These are phyloP conservation scores for Penicillium psychrosexuale DNA, from an alignment of 2,329 filamentous ascomycete genomes.

Conservation along the genomic window DNA sequence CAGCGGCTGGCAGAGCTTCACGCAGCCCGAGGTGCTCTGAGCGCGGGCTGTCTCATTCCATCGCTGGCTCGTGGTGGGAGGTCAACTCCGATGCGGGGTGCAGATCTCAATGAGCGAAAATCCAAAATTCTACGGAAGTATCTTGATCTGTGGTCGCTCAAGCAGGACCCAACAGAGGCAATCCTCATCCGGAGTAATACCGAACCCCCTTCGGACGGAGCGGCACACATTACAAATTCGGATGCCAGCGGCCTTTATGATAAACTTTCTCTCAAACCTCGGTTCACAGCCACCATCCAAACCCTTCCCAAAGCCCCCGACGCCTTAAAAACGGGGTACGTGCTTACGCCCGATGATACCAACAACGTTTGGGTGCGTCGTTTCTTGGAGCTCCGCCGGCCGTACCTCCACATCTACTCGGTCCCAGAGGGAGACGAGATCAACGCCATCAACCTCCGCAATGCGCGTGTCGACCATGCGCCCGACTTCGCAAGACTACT, in stretches of 20 bases:
- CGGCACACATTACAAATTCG: conserved; percentile 25
- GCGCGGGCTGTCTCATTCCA: conserved; percentile 38
- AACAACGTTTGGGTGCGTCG: conserved; percentile 80
- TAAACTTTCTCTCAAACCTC: conserved; percentile 51
- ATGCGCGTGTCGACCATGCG: conserved; percentile 86
- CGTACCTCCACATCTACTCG: conserved; percentile 88
- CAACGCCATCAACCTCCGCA: conserved; percentile 80
- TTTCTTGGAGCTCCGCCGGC: conserved; percentile 86
- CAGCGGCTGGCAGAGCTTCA: conserved; percentile 76
- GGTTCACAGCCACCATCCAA: conserved; percentile 72
- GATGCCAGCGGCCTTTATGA: conserved; percentile 27
- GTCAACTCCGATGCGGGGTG: conserved; percentile 36
- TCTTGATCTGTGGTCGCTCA: conserved; percentile 43
- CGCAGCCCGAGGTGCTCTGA: conserved; percentile 50
- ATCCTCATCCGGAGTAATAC: conserved; percentile 47
- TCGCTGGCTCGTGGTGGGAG: conserved; percentile 35
- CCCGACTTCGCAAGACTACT: conserved; percentile 81
- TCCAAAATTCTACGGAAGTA: conserved; percentile 42
- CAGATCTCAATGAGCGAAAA: conserved; percentile 38
- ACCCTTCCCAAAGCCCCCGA: conserved; percentile 75
- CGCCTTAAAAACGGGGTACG: conserved; percentile 80
- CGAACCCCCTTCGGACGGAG: conserved; percentile 42
- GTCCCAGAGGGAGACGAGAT: conserved; percentile 85
- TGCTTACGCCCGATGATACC: conserved; percentile 78
- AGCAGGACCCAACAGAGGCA: conserved; percentile 39